phyloP scores from a whole-genome alignment of 2,329 filamentous ascomycete species.

The Sporothrix euskadiensis region DNA sequence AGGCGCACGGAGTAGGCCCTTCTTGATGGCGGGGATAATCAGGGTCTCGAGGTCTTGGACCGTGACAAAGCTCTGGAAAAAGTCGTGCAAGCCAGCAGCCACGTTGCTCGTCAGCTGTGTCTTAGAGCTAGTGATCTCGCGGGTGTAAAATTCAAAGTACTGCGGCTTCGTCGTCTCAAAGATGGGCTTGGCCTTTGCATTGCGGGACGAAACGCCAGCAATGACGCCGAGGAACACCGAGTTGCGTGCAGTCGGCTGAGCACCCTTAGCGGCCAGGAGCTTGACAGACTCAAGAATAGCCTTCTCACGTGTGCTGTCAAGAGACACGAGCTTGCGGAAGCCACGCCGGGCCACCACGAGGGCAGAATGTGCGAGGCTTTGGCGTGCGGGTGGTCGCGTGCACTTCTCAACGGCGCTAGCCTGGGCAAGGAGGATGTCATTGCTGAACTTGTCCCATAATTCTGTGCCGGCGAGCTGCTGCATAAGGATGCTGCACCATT shows the following conservation, averaged over 20 bases:
- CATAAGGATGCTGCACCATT: conserved; percentile 83
- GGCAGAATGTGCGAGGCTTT: conserved; percentile 69
- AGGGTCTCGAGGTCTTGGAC: conserved; percentile 73
- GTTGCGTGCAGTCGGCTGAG: conserved; percentile 66
- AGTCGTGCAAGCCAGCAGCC: conserved; percentile 72
- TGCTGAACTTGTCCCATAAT: conserved; percentile 64
- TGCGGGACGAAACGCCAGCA: conserved; percentile 79
- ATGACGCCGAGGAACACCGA: conserved; percentile 79
- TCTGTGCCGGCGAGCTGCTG: conserved; percentile 65
- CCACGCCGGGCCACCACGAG: conserved; percentile 76
- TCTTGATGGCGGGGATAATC: conserved; percentile 80
- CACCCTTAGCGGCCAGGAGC: conserved; percentile 67
- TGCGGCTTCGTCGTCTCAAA: conserved; percentile 67
- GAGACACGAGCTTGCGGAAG: conserved; percentile 70
- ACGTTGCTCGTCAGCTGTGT: conserved; percentile 70
- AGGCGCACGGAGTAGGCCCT: conserved; percentile 82
- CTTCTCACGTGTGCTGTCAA: conserved; percentile 58
- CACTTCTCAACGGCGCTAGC: conserved; percentile 78
- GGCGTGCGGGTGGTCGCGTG: conserved; percentile 63
- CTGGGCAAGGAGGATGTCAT: conserved; percentile 66
- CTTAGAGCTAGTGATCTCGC: conserved; percentile 82
- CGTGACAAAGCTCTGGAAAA: conserved; percentile 75
- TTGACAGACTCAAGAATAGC: conserved; percentile 64
- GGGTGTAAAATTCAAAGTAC: conserved; percentile 78
- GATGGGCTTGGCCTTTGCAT: conserved; percentile 61